Base-by-base conservation (phyloP, 2,329 filamentous ascomycete genomes). In the Phialophora verrucosa region DNA sequence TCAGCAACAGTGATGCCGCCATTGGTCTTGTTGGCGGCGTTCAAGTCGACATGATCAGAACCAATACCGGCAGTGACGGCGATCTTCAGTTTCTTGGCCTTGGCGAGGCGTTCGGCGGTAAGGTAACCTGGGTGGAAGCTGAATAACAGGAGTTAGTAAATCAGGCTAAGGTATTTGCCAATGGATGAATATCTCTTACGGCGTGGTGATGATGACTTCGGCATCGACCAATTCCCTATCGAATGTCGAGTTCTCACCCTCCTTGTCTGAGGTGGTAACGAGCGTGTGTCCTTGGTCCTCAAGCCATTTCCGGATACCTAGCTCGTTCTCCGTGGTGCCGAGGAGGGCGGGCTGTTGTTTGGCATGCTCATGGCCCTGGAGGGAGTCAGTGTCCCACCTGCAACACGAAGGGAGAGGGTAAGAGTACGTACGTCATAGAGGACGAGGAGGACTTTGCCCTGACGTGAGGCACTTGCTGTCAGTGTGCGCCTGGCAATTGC, bases 121-220 rank as follows among this genome's bases (percentile, higher is more conserved):
- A 99, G 90, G 86, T 99, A 99, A 72, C 94, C 95, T 62, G 94
- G 94, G 85, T 98, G 94, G 90, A 98, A 98, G 78, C 92, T 96
- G 74, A 63, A n/a, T 61, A 50, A 51, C 7, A 59, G n/a, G 20
- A 29, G 59, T 63, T 35, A 71, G 63, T 55, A 62, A 51, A 35
- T 42, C 3, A 27, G 42, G 58, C 31, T 51, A 32, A 50, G 51
- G 29, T 53, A 42, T 25, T 23, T 11, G 23, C 3, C 35, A 42
- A 25, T 12, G 20, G 47, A 17, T 31, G 62, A 56, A 58, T 76
- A 84, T 47, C 27, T 76, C 69, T 68, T 81, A 97, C 91, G 95
- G 95, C 65, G 95, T 99, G 74, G 95, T 99, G 83, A 99, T 98
- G 87, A 99, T 98, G 81, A 99, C 86, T 82, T 99, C 95, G 69